Base-by-base conservation (phyloP, 192 early-diverging fungal genomes). In the Backusella australiensis region DNA sequence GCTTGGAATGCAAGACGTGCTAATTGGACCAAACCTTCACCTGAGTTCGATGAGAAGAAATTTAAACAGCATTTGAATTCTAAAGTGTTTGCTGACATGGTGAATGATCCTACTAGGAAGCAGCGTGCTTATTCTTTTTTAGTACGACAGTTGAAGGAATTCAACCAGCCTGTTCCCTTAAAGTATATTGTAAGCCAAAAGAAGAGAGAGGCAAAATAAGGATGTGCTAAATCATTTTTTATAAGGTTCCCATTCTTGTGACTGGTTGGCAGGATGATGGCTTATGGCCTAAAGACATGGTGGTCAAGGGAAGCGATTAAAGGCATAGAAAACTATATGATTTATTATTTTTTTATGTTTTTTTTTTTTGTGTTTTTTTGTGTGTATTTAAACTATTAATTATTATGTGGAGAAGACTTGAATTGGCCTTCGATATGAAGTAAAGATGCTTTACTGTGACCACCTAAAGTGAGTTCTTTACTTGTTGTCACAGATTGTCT, bases 241-340 rank as follows among this genome's bases (percentile, higher is more conserved):
- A 23, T 69, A 70, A 89, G 87, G 82, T 89, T 39, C 81, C 84
- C 34, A 79, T 89, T 17, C 71, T 89, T 56, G 84, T 89, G 4
- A 81, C 81, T 52, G 87, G 87, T 17, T 89, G 87, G 87, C 84
- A 89, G 71, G 76, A 86, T 36, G 85, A 89, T 72, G 87, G 87
- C 4, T 68, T 84, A 71, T 89, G 85, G 85, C 84, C 78, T 69
- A 80, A 84, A 53, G 83, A 75, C 42, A 79, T 84, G 74, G 74
- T 76, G 5, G 84, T 81, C 41, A 56, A 35, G 19, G 73, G 77
- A 56, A 71, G 69, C 67, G 67, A 71, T 32, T 41, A 41, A 42
- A 46, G 6, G 21, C 21, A 71, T 11, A 71, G 41, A 46, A 46
- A 71, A 44, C 38, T 44, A 32, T 34, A 17, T 46, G 9, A 44